Base-by-base conservation (phyloP, 2,329 filamentous ascomycete species). In the Penicillium vulpinum region DNA sequence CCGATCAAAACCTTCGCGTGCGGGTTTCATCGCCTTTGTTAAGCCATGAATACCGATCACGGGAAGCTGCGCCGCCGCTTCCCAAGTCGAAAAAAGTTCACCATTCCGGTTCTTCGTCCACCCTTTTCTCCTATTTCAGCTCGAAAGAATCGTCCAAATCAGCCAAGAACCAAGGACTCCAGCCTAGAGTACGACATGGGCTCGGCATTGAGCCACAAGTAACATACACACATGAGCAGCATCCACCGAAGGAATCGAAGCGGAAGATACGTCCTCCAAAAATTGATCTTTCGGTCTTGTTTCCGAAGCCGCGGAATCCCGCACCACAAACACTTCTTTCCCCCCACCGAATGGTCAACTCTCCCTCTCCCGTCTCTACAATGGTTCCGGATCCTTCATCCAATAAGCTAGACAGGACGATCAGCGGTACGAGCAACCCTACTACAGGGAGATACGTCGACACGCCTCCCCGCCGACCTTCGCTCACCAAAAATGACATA, bases 51-150 rank as follows among this genome's bases (percentile, higher is more conserved):
- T 77, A 75, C 58, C 64, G 57, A 22, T 65, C 64, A n/a, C 62
- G 68, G 31, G 61, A 68, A 54, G 47, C 60, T 8, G 62, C 58
- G n/a, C 66, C 67, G 26, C 64, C 66, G n/a, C 55, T 74, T n/a
- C 73, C 75, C 31, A 65, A 69, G 41, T 74, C 71, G 18, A 74
- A 74, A 24, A 76, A 72, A 58, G 52, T 73, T 24, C 72, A 71
- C 49, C 65, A 78, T 44, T 70, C 76, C 47, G 72, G 74, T 28
- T 81, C 80, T 10, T 74, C 76, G 10, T 77, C 78, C 1, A 78
- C 78, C 4, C 63, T 81, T 11, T 76, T 73, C 58, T 80, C 80
- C 41, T 76, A 78, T 57, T 81, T 80, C 59, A 78, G 77, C 60
- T 71, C 76, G 21, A 73, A 77, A 48, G 77, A 75, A 51, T 73